Conservation (phyloP, 2,329 filamentous ascomycete species). For the Calonectria pauciramosa region DNA sequence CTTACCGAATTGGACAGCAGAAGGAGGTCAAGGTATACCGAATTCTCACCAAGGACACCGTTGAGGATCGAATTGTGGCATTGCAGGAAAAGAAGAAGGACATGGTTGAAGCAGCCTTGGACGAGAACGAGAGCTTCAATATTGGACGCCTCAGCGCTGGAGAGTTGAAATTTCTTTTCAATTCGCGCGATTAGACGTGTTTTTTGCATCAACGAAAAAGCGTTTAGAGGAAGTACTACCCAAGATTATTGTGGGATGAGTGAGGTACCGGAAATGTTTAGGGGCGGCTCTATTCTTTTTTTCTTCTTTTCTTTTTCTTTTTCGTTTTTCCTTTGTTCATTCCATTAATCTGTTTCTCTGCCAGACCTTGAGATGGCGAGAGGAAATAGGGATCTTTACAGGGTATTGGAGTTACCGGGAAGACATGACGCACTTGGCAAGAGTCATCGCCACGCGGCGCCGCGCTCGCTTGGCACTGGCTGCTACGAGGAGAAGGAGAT, state of each 20-base stretch:
- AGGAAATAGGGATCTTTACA: background rate
- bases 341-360: background rate
- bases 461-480: background rate
- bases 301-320: background rate
- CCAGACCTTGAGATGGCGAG: background rate
- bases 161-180: constrained; percentile 80
- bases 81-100: constrained; percentile 84
- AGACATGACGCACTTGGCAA: background rate
- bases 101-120: constrained; percentile 83
- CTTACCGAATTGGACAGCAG: constrained; percentile 87
- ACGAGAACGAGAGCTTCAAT: constrained; percentile 78
- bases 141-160: constrained; percentile 75
- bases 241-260: background rate
- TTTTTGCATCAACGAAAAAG: background rate
- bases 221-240: background rate
- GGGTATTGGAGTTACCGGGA: background rate
- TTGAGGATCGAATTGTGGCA: constrained; percentile 87
- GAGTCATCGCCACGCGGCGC: constrained; percentile 16
- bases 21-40: constrained; percentile 83
- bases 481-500: background rate
- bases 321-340: background rate
- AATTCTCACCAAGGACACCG: constrained; percentile 80
- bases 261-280: background rate
- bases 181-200: constrained; percentile 31
- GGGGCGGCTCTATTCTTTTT: background rate